A percentile compares a stretch with the other conserved stretches of the same genome.
Evolutionary conservation across 2,329 filamentous ascomycete genomes (phyloP).

Genomic region (Sordariomycetes sp.): DNA sequence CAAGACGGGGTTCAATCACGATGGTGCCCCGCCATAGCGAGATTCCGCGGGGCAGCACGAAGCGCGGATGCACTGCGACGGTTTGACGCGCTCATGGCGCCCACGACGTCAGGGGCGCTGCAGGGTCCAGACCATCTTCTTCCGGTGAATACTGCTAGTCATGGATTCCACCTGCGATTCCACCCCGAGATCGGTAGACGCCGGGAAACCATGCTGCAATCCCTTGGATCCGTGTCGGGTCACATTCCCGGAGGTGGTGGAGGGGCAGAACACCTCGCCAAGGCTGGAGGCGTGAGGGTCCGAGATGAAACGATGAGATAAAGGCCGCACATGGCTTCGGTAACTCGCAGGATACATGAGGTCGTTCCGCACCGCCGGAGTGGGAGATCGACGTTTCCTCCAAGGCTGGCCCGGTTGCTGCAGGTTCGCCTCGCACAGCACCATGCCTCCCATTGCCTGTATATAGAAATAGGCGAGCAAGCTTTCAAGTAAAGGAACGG

Average conservation of each 20-base stretch:
- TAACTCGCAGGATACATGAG: too few species aligned
- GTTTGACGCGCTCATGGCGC: background rate
- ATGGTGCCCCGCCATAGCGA: background rate
- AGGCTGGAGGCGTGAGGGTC: too few species aligned
- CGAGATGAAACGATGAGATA: too few species aligned
- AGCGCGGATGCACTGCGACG: slow-evolving; percentile 1
- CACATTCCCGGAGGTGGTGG: background rate
- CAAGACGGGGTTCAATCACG: background rate
- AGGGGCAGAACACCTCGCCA: background rate
- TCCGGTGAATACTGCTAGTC: background rate
- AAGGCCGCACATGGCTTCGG: too few species aligned
- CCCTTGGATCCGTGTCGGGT: background rate
- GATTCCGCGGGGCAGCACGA: background rate
- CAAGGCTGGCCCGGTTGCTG: too few species aligned
- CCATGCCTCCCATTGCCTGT: background rate
- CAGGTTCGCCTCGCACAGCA: too few species aligned
- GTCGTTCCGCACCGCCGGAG: too few species aligned
- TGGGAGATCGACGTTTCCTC: too few species aligned
- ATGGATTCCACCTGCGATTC: too few species aligned
- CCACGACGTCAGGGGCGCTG: background rate
- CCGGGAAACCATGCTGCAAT: background rate
- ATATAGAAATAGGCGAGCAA: background rate
- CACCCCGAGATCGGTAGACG: background rate
- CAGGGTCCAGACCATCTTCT: background rate
- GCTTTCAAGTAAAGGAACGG: too few species aligned